Evolutionary conservation across 345 rosid genomes (phyloP).

Genomic region (Balakata baccata): DNA sequence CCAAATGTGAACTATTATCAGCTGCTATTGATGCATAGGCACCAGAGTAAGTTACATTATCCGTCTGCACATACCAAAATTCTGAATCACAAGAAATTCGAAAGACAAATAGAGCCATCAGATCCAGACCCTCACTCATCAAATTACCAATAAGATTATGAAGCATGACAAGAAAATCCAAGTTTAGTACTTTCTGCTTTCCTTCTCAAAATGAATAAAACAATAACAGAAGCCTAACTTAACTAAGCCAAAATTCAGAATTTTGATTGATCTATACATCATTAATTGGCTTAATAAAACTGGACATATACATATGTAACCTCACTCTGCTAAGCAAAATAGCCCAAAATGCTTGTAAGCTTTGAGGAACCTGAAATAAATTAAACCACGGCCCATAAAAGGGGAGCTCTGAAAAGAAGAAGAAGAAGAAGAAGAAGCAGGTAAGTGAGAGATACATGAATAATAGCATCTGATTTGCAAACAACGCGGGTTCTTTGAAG

Average conservation of each 20-base stretch:
- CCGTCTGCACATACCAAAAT: constrained; percentile 51
- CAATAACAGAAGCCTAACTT: neutral
- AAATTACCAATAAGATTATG: neutral
- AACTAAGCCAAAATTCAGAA: neutral
- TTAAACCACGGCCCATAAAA: neutral
- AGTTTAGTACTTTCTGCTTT: neutral
- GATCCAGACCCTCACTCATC: neutral
- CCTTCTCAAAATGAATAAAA: neutral
- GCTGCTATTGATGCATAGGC: constrained; percentile 74
- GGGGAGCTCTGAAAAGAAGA: neutral
- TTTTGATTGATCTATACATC: neutral
- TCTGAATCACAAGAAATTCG: neutral
- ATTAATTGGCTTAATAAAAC: neutral
- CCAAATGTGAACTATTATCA: constrained; percentile 59
- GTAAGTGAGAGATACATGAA: constrained; percentile 42
- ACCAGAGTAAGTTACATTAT: constrained; percentile 58
- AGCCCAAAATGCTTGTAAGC: neutral
- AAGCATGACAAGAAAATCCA: neutral
- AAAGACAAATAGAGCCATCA: constrained; percentile 2
- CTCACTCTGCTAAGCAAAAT: neutral
- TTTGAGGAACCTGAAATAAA: neutral
- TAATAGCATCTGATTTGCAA: constrained; percentile 70
- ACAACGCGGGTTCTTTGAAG: constrained; percentile 63
- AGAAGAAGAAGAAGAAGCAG: neutral
- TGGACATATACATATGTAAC: neutral